These are phyloP conservation scores for Dianthus caryophyllus DNA, from an alignment of 148 eudicot genomes.

Conservation along the genomic window DNA sequence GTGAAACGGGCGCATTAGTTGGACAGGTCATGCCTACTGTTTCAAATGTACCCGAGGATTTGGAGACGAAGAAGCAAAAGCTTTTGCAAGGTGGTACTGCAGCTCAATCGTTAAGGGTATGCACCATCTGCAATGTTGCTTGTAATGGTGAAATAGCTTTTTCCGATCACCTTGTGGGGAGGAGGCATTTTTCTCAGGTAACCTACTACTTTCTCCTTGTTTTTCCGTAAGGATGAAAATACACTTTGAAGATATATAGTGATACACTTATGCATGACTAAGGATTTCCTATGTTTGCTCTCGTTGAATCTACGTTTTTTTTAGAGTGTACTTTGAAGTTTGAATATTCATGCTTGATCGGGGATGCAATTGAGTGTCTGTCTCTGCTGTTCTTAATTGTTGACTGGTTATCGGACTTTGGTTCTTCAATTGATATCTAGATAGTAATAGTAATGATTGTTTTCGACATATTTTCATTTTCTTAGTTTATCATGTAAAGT, in stretches of 20 bases:
- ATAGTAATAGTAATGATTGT: too few relatives aligned
- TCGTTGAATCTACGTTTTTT: background rate
- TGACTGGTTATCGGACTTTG: too few relatives aligned
- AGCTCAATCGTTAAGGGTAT: conserved; percentile 21
- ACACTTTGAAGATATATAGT: background rate
- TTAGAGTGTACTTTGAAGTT: background rate
- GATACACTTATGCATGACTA: background rate
- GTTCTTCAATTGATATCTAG: too few relatives aligned
- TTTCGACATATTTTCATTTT: too few relatives aligned
- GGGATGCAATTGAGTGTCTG: background rate
- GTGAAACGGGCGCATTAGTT: conserved; percentile 12
- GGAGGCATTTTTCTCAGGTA: conserved; percentile 45
- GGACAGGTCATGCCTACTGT: conserved; percentile 7
- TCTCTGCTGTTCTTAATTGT: too few relatives aligned
- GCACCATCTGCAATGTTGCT: conserved; percentile 34
- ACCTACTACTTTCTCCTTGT: background rate
- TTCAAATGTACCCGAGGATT: conserved; percentile 11
- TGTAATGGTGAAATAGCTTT: conserved; percentile 41
- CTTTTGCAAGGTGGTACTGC: conserved; percentile 32
- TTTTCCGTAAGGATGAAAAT: background rate
- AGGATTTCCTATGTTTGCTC: background rate
- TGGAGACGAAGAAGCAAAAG: conserved; percentile 35
- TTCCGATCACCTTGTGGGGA: conserved; percentile 37
- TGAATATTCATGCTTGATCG: background rate
- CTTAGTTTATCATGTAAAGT: too few relatives aligned